phyloP scores from a whole-genome alignment of 106 monocot genomes.

The Dioscorea alata region DNA sequence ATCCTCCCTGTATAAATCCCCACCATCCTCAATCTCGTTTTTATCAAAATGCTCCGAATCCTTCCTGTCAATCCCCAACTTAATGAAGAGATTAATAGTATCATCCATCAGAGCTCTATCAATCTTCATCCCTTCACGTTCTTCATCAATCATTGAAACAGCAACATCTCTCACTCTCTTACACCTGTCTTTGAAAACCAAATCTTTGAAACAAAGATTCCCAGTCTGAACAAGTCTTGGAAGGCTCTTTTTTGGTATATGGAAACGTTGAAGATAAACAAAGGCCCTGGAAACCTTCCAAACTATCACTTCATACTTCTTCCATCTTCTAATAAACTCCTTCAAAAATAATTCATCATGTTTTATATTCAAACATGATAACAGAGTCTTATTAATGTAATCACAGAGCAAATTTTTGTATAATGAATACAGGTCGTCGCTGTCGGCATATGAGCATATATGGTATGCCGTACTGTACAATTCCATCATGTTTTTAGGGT shows the following conservation, averaged over 20 bases:
- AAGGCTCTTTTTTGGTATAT: conserved; percentile 50
- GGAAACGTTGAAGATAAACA: conserved; percentile 65
- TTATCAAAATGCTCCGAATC: no score
- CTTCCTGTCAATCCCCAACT: conserved; percentile 50
- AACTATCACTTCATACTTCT: conserved; percentile 74
- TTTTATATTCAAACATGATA: conserved; percentile 70
- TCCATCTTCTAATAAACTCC: conserved; percentile 72
- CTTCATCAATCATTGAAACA: conserved; percentile 72
- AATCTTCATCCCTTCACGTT: conserved; percentile 71
- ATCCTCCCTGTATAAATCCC: conserved; percentile 32
- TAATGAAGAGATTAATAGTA: conserved; percentile 69
- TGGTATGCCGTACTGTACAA: no score
- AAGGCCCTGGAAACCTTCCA: conserved; percentile 68
- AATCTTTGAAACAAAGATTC: conserved; percentile 49
- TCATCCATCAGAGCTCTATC: conserved; percentile 65
- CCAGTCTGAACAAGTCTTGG: conserved; percentile 56
- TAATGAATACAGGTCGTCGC: not conserved
- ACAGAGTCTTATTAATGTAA: not conserved
- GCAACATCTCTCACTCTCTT: conserved; percentile 55
- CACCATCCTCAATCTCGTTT: no score
- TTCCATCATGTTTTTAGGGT: no score
- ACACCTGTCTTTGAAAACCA: conserved; percentile 54
- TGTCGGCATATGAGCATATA: no score
- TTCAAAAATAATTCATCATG: conserved; percentile 72
- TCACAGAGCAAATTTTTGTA: no score